Conservation (phyloP, 2,329 filamentous ascomycete genomes). For the Calonectria hawksworthii region DNA sequence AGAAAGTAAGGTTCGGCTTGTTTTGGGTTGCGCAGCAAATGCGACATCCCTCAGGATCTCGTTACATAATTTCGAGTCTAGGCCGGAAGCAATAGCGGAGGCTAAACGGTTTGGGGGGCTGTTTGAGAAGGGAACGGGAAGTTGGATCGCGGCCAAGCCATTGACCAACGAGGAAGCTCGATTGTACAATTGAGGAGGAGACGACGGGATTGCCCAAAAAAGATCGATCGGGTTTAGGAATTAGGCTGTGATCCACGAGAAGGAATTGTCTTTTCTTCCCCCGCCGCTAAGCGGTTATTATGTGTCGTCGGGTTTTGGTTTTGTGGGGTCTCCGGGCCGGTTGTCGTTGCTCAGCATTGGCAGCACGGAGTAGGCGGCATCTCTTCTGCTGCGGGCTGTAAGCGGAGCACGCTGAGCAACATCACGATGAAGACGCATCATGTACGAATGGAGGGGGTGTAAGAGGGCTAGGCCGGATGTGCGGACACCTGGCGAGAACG, state of each 20-base stretch:
- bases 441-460: background rate
- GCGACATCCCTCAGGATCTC: background rate
- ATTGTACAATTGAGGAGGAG: background rate
- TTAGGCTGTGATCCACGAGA: constrained; percentile 5
- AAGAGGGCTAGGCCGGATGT: constrained; percentile 14
- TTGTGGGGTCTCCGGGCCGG: constrained; percentile 27
- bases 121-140: constrained; percentile 5
- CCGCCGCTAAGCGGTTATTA: constrained; percentile 15
- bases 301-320: constrained; percentile 13
- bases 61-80: constrained; percentile 12
- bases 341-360: background rate
- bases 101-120: background rate
- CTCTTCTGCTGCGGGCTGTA: background rate
- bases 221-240: background rate
- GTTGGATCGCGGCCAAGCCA: constrained; percentile 1
- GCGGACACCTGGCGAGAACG: background rate
- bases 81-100: constrained; percentile 35
- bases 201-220: background rate
- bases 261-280: background rate
- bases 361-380: constrained; percentile 2
- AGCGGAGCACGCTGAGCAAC: background rate
- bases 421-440: background rate
- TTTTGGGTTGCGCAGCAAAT: background rate
- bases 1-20: background rate
- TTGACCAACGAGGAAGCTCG: constrained; percentile 26